Base-by-base conservation (phyloP, 345 rosid species). In the Eucalyptus polyanthemos region DNA sequence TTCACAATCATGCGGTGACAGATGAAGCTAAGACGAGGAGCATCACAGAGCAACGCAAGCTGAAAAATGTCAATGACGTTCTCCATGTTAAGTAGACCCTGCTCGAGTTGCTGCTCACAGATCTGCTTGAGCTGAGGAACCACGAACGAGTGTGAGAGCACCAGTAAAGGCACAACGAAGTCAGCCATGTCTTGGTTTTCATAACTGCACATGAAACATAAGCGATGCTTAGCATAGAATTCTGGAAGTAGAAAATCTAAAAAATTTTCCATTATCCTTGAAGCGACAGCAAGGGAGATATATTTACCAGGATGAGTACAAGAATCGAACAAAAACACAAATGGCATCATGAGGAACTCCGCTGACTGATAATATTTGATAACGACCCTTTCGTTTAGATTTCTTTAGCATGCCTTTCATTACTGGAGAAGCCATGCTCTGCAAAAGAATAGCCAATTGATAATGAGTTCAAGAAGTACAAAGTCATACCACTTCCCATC, bases 381-480 rank as follows among this genome's bases (percentile, higher is more conserved):
- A 91, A 6, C 91, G 90, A 25, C 96, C 96, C 67, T 80, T 92
- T 50, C 88, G 58, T 92, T 94, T 94, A 11, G 97, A 93, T 92
- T 93, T 91, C 90, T 93, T 96, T 89, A 97, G 89, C 95, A 96
- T 94, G 87, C 96, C 97, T 94, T 89, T 97, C 87, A 97, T 93
- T 85, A 94, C 97, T 62, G 93, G 92, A 88, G 99, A 97, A 88
- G 98, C 98, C 93, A 92, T 94, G 69, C 98, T 97, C 99, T 97
- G 91, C 88, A n/a, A 86, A 25, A 37, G 85, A 40, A 76, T 11
- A 11, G 47, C 15, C 47, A 40, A 76, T 76, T 40, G 47, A 3
- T 40, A 25, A 76, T 76, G 85, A 76, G 85, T 76, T 76, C 6
- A 40, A 76, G 29, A 40, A 21, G 85, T 21, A 11, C 83, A 21